phyloP scores from a whole-genome alignment of 1,139 yeast genomes.

The Hansenula sp. region DNA sequence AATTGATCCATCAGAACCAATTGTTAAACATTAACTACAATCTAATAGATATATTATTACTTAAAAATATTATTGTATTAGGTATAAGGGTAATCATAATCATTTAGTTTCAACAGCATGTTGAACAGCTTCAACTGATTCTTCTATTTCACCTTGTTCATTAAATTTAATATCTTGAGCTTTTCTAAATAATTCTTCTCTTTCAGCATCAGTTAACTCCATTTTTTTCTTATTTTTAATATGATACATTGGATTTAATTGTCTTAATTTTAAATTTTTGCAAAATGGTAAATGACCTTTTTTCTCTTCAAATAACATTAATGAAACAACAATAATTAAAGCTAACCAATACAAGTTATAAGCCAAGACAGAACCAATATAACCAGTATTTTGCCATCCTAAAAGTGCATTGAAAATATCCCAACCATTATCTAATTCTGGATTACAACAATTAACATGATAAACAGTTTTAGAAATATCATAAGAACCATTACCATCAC shows the following conservation, averaged over 20 bases:
- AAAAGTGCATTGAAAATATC: constrained; percentile 82
- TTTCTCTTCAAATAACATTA: constrained; percentile 72
- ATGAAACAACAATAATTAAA: constrained; percentile 46
- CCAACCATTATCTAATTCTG: constrained; percentile 87
- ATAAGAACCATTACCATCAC: constrained; percentile 91
- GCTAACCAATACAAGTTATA: constrained; percentile 82
- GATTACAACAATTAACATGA: constrained; percentile 95
- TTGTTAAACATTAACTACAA: neutral
- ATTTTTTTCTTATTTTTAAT: constrained; percentile 62
- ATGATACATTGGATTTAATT: constrained; percentile 70
- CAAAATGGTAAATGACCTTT: constrained; percentile 57
- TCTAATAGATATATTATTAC: no score
- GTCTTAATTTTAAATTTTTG: constrained; percentile 45
- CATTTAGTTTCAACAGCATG: neutral
- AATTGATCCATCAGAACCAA: constrained; percentile 40
- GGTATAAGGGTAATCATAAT: neutral
- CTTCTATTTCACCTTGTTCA: constrained; percentile 16
- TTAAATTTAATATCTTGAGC: constrained; percentile 33
- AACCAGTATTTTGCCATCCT: constrained; percentile 93
- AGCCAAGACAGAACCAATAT: constrained; percentile 79
- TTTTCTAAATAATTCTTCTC: constrained; percentile 47
- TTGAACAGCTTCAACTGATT: neutral
- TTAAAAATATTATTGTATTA: no score
- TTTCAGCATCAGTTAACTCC: constrained; percentile 50
- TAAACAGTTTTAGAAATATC: constrained; percentile 72